Percentiles rank a stretch among this genome's conserved stretches.
phyloP scores from a whole-genome alignment of 176 grass and related monocot species.

The Avena sativa region DNA sequence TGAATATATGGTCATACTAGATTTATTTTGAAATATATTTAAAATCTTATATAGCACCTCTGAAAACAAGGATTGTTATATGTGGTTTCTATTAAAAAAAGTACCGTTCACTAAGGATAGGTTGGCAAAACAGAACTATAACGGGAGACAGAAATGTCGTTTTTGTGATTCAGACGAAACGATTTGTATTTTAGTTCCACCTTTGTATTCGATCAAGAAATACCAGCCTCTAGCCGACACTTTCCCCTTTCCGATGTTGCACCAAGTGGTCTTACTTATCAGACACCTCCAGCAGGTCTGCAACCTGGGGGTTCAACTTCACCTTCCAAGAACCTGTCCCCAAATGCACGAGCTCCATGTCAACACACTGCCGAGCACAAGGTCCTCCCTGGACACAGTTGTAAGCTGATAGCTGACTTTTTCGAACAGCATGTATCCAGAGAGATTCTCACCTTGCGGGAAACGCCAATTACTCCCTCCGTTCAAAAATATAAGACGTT shows the following conservation, averaged over 20 bases:
- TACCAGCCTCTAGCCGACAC: background rate
- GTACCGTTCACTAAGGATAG: too few species aligned
- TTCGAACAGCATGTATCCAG: slow-evolving; percentile 15
- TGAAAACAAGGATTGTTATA: too few species aligned
- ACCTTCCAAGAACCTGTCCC: slow-evolving; percentile 57
- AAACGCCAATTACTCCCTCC: too few species aligned
- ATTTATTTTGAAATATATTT: too few species aligned
- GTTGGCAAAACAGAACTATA: too few species aligned
- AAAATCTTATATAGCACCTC: too few species aligned
- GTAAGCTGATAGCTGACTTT: slow-evolving; percentile 34
- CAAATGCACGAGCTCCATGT: slow-evolving; percentile 32
- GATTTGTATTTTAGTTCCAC: too few species aligned
- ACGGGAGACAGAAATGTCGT: too few species aligned
- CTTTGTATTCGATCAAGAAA: background rate
- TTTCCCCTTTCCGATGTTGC: slow-evolving; percentile 32
- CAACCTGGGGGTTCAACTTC: slow-evolving; percentile 14
- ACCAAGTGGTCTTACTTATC: background rate
- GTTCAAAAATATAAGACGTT: too few species aligned
- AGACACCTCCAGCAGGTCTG: slow-evolving; percentile 26
- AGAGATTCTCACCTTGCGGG: background rate
- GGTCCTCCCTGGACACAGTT: slow-evolving; percentile 44
- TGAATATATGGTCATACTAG: too few species aligned
- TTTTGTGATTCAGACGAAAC: too few species aligned
- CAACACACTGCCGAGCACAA: slow-evolving; percentile 48
- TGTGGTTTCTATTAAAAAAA: too few species aligned